Conservation (phyloP, 2,329 filamentous ascomycete species). For the Exophiala mesophila region DNA sequence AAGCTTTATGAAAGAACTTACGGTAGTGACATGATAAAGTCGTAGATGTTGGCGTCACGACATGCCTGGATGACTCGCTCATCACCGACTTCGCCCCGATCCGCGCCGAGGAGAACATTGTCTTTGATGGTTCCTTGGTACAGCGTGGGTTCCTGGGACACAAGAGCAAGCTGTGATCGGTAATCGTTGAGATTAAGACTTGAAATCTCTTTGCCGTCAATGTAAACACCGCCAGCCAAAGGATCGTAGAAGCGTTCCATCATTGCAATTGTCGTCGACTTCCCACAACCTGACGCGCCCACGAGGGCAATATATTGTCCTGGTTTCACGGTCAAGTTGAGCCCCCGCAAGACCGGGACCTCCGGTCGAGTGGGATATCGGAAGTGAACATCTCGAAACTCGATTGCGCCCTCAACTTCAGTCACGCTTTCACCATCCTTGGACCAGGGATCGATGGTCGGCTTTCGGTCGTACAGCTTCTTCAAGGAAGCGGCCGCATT, state of each 20-base stretch:
- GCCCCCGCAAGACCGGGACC: conserved; percentile 82
- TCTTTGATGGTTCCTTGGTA: conserved; percentile 90
- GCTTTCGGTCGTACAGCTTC: conserved; percentile 74
- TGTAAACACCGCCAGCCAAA: conserved; percentile 68
- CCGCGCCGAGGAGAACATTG: conserved; percentile 77
- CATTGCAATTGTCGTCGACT: conserved; percentile 86
- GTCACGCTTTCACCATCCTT: conserved; percentile 59
- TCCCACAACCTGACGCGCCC: conserved; percentile 90
- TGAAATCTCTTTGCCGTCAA: conserved; percentile 80
- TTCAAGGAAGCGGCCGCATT: conserved; percentile 77
- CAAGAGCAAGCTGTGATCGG: conserved; percentile 75
- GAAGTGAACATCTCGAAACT: conserved; percentile 92
- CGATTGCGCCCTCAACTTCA: conserved; percentile 68
- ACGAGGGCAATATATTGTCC: conserved; percentile 65
- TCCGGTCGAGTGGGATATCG: conserved; percentile 87
- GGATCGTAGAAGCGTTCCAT: conserved; percentile 95
- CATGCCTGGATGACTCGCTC: conserved; percentile 71
- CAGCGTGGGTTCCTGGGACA: conserved; percentile 89
- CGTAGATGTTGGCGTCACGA: conserved; percentile 86
- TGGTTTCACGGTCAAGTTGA: conserved; percentile 54
- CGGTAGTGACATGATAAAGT: conserved; percentile 81
- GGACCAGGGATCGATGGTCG: conserved; percentile 78
- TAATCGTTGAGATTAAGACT: conserved; percentile 80
- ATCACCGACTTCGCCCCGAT: conserved; percentile 63
- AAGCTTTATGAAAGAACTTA: conserved; percentile 34